A percentile compares a stretch with the other conserved stretches of the same genome.
phyloP scores from a whole-genome alignment of 1,284 basidiomycete genomes.

The Mycosarcoma mackinlayi region DNA sequence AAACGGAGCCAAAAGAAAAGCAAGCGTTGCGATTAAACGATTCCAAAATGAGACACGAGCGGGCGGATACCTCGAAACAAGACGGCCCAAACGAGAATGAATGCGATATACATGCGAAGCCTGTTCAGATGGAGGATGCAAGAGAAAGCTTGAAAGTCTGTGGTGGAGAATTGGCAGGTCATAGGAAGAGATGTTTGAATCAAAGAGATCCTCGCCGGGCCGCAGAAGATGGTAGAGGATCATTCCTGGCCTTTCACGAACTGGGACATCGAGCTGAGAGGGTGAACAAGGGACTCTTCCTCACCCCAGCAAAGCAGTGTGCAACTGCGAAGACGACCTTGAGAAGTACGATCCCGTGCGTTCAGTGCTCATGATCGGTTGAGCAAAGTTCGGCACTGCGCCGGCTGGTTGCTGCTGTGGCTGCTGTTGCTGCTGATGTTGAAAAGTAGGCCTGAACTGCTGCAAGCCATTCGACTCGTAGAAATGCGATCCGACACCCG shows the following conservation, averaged over 20 bases:
- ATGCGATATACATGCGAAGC: constrained; percentile 13
- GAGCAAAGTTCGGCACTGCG: constrained; percentile 7
- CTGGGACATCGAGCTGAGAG: too few species aligned
- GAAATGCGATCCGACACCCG: constrained; percentile 19
- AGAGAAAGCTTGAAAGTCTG: not conserved
- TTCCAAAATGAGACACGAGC: constrained; percentile 9
- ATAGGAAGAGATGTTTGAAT: too few species aligned
- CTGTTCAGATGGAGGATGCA: not conserved
- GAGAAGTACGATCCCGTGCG: constrained; percentile 11
- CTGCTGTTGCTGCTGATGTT: constrained; percentile 12
- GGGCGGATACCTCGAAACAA: not conserved
- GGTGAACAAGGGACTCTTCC: too few species aligned
- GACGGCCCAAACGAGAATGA: not conserved
- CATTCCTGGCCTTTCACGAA: too few species aligned
- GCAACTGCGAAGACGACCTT: constrained; percentile 20
- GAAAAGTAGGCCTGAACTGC: constrained; percentile 12
- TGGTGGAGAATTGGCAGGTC: too few species aligned
- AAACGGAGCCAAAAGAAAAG: not conserved
- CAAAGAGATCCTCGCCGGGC: too few species aligned
- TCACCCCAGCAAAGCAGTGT: not conserved
- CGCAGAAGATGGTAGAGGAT: not conserved
- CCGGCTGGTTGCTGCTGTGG: not conserved
- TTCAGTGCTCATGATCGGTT: constrained; percentile 9
- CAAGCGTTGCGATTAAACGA: constrained; percentile 12
- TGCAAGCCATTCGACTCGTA: constrained; percentile 14